Conservation (phyloP, 331 rosid species). For the Dryas integrifolia region DNA sequence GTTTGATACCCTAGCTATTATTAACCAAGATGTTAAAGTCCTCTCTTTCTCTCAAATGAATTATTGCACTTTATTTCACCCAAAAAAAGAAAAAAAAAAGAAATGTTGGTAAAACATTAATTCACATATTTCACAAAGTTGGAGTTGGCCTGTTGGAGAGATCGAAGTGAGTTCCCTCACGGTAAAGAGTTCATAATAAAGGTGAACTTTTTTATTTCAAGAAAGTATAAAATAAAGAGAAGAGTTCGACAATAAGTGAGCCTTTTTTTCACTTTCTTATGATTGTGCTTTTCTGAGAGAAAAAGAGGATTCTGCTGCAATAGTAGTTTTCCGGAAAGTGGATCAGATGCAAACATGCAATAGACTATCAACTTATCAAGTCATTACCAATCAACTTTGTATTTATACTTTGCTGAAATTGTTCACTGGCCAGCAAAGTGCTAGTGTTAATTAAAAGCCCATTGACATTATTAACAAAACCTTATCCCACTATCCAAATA, state of each 20-base stretch:
- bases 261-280: constrained; percentile 31
- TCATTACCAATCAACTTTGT: neutral
- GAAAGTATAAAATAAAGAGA: constrained; percentile 21
- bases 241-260: constrained; percentile 24
- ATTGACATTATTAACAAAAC: constrained; percentile 34
- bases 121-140: constrained; percentile 9
- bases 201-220: constrained; percentile 20
- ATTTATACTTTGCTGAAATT: constrained; percentile 17
- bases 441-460: neutral
- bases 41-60: neutral
- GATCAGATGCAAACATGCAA: neutral
- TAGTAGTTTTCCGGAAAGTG: constrained; percentile 22
- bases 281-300: constrained; percentile 44
- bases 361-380: too few species aligned
- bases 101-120: neutral
- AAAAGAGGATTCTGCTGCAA: constrained; percentile 28
- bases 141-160: too few species aligned
- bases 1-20: neutral
- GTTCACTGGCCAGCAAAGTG: neutral
- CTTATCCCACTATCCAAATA: neutral
- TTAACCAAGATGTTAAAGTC: neutral
- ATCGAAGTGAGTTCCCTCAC: neutral
- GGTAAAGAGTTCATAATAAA: neutral
- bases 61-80: neutral
- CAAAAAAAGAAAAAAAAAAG: neutral